Base-by-base conservation (phyloP, 306 rosid genomes). In the Cucurbita moschata region DNA sequence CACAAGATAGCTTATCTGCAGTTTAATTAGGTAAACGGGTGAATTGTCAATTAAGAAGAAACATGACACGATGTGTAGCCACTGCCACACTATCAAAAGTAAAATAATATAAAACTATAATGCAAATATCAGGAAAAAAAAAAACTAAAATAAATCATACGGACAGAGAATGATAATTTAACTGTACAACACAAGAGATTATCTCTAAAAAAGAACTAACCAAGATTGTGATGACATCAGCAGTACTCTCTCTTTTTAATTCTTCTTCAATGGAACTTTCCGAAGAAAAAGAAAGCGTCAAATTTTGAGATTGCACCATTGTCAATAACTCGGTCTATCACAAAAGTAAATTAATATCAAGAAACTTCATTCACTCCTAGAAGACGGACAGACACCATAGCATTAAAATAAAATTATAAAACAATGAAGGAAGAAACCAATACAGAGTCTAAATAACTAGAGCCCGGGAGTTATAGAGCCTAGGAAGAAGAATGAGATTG, bases 261-360 rank as follows among this genome's bases (percentile, higher is more conserved):
- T 94, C 99, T 85, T 91, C 97, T 83, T 94, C 97, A 65, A 94
- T 77, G 64, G 99, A 94, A 87, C 97, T 91, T 87, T 94, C 99
- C 69, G 99, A 91, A 55, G 99, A 94, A 84, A 94, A 94, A 38
- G 99, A 82, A 74, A 94, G 89, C 7, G 97, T 87, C 81, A 94
- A 86, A 77, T 94, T 91, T 82, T 85, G 83, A 60, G 95, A 83
- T 77, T 82, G 92, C 85, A 81, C 92, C 97, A 88, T 80, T 42
- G 86, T 87, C 81, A 89, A 77, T 59, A 94, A 82, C 83, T 94
- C 97, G 62, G 85, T 91, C 97, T 94, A 75, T 81, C 76, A 82
- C 73, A 42, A 79, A 71, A 75, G 35, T 63, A 51, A 76, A 67
- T 74, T 77, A 35, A 73, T 50, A 43, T 42, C 11, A 78, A 78